Evolutionary conservation across 2,329 filamentous ascomycete species (phyloP), one percentile per base, ranked within the genome.

Genomic region (Lasiodiplodia hormozganensis): DNA sequence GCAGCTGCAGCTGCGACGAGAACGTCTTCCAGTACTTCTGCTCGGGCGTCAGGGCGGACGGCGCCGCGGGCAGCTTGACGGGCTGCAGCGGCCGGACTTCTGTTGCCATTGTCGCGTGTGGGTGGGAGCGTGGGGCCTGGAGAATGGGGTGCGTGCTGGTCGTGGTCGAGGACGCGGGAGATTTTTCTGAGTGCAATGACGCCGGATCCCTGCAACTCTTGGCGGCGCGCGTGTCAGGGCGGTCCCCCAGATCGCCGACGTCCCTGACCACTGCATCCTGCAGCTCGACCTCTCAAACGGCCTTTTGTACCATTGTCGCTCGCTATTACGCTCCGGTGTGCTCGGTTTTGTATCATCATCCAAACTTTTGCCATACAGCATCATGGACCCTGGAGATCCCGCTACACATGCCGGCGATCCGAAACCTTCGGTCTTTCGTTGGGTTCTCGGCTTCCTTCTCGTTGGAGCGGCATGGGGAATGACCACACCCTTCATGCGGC

Each of bases 21-120:
- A 99, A 99, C 14, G 92, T 91, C 77, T 91, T 92, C 96, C 96
- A 99, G 85, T 98, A 98, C 72, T 90, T 88, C 82, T 98, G 94
- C 83, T 99, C 96, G 38, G 94, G 90, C 6, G 95, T 97, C 58
- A 95, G 83, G 66, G 93, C 91, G 51, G 91, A 90, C 68, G 94
- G 94, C 62, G 93, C 92, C 71, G 92, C 87, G 68, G 95, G 90
- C 77, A 96, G 87, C 85, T 93, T 96, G 77, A 96, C 84, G 79
- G 90, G 90, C 79, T 90, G 89, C 73, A 97, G 84, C 70, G 92
- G 91, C 80, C 89, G 88, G 75, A 97, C 92, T 83, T 93, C 90
- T 76, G 94, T 92, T 74, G 94, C 94, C 94, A 97, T 97, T 52
- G 66, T 56, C 34, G 57, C 21, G 56, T 36, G 34, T 53, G 47